Conservation (phyloP, 352 stramenopile species). For the Thalassiosira sp. region DNA sequence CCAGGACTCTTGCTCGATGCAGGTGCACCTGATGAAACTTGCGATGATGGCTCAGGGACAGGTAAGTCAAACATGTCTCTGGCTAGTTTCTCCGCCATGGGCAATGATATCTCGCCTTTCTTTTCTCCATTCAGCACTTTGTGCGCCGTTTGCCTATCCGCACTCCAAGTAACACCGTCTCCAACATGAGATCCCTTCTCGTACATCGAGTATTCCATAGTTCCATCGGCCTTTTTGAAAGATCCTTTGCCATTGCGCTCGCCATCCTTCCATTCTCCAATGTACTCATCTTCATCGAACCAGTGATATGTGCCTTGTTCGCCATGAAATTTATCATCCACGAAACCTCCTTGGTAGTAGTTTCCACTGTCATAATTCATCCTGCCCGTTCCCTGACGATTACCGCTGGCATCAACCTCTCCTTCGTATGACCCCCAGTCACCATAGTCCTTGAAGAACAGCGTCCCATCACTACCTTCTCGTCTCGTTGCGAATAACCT, state of each 20-base stretch:
- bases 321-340: conserved; percentile 40
- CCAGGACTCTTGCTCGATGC: neutral
- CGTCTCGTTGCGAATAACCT: conserved; percentile 1
- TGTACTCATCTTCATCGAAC: conserved; percentile 34
- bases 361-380: conserved; percentile 31
- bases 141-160: conserved; percentile 19
- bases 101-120: conserved; percentile 18
- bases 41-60: neutral
- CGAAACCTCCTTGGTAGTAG: too few species aligned
- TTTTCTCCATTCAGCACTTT: conserved; percentile 23
- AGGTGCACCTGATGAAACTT: neutral
- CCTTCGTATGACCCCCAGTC: conserved; percentile 42
- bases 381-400: conserved; percentile 24
- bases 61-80: conserved; percentile 10
- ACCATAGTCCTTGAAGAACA: conserved; percentile 43
- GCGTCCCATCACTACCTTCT: conserved; percentile 20
- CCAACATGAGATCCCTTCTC: conserved; percentile 13
- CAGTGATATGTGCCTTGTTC: conserved; percentile 26
- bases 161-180: conserved; percentile 33
- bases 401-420: conserved; percentile 12
- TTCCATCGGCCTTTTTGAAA: conserved; percentile 22
- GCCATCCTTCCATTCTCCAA: conserved; percentile 37
- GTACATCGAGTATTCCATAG: conserved; percentile 25
- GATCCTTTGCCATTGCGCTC: conserved; percentile 38
- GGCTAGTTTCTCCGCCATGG: conserved; percentile 8